Evolutionary conservation across 169 alveolate genomes (phyloP).

Genomic region (Cryptosporidium muris): DNA sequence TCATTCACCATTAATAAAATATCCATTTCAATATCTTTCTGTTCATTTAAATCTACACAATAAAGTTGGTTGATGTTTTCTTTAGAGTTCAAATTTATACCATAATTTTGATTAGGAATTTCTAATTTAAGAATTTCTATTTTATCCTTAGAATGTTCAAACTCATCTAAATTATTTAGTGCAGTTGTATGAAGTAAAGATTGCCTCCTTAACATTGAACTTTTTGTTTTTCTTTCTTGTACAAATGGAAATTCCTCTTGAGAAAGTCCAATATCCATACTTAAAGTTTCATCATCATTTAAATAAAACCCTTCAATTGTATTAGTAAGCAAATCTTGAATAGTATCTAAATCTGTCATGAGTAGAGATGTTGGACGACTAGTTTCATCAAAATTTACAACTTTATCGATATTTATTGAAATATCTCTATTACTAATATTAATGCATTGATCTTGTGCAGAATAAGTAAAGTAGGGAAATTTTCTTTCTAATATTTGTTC

Average conservation of each 20-base stretch:
- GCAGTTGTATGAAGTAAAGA: slow-evolving; percentile 17
- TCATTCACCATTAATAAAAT: slow-evolving; percentile 33
- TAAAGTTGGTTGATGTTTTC: background rate
- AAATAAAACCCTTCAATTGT: slow-evolving; percentile 2
- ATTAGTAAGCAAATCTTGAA: slow-evolving; percentile 7
- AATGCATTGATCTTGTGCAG: background rate
- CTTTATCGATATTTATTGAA: slow-evolving; percentile 20
- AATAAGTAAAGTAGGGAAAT: background rate
- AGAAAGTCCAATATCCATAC: background rate
- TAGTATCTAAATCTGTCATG: slow-evolving; percentile 29
- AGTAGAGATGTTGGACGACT: slow-evolving; percentile 48
- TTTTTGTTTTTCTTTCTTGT: background rate
- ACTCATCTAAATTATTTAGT: background rate
- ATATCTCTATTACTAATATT: background rate
- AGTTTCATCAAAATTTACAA: slow-evolving; percentile 61
- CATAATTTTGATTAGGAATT: background rate
- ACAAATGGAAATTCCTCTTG: background rate
- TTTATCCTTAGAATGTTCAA: background rate
- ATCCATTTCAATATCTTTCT: slow-evolving; percentile 63
- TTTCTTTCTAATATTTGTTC: background rate
- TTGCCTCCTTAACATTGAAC: slow-evolving; percentile 33
- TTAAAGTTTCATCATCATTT: background rate
- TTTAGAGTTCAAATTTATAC: background rate
- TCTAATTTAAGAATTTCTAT: background rate
- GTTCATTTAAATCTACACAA: slow-evolving; percentile 36